A percentile compares a stretch with the other conserved stretches of the same genome.
phyloP scores from a whole-genome alignment of 306 rosid genomes.

The Quercus dentata region DNA sequence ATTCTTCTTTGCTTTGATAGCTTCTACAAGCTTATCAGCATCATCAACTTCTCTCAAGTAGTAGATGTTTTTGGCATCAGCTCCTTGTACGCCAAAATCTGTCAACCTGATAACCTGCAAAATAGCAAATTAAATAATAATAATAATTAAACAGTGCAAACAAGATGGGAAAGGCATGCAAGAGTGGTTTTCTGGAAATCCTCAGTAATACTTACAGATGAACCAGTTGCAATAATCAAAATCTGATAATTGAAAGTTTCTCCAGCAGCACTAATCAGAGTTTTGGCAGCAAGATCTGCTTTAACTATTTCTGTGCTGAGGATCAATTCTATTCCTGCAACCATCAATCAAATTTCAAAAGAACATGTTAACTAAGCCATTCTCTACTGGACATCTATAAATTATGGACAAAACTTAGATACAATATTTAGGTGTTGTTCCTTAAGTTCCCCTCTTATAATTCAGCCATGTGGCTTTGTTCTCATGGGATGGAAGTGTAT shows the following conservation, averaged over 20 bases:
- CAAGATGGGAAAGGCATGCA: conserved; percentile 5
- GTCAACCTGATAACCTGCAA: conserved; percentile 75
- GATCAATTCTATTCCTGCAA: conserved; percentile 79
- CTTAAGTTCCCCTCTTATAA: no score
- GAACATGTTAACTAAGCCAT: conserved; percentile 7
- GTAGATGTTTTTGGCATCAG: conserved; percentile 91
- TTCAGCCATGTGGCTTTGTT: no score
- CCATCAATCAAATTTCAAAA: conserved; percentile 20
- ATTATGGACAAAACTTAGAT: neutral
- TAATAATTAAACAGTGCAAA: neutral
- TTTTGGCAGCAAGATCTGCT: conserved; percentile 71
- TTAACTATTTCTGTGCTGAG: conserved; percentile 85
- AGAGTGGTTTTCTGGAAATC: conserved; percentile 9
- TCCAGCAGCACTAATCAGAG: conserved; percentile 64
- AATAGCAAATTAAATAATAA: neutral
- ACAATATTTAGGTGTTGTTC: no score
- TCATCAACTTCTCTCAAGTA: conserved; percentile 93
- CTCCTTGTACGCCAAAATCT: conserved; percentile 94
- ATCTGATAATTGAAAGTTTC: conserved; percentile 64
- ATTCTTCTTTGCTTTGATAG: conserved; percentile 71
- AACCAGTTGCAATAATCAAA: conserved; percentile 88
- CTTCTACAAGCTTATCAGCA: conserved; percentile 73
- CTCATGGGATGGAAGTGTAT: no score
- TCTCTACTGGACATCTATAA: neutral
- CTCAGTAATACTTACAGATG: conserved; percentile 53